Base-by-base conservation (phyloP, 1,284 basidiomycete species). In the Fomitopsis betulina region DNA sequence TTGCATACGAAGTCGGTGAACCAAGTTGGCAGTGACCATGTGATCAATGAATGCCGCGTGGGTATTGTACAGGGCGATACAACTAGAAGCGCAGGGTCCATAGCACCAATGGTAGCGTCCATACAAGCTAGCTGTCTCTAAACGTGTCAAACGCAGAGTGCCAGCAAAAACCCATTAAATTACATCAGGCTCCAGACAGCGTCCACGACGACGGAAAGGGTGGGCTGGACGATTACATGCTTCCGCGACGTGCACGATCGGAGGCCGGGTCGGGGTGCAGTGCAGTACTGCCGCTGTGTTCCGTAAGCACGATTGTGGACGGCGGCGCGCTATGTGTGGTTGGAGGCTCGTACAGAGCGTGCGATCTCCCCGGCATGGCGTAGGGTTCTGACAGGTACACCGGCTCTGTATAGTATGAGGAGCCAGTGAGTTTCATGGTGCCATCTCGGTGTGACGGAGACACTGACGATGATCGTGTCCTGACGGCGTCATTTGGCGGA, bases 161-260 rank as follows among this genome's bases (percentile, higher is more conserved):
- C 13, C 35, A 37, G 35, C 35, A 37, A 6, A 9, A 37, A 37
- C 35, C 8, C 13, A 12, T 37, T 37, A 3, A 37, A 15, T 37
- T 37, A 37, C 68, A 72, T 65, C 69, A 70, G 69, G 68, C 68
- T 69, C 39, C n/a, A 42, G 39, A n/a, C 19, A 42, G 39, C 39
- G 39, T 42, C 39, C 39, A 37, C 35, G 9, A 37, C 13, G 13
- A 42, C 7, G 7, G 17, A 42, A 27, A 17, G 15, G 23, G 5
- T 15, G 13, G 21, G 25, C 1, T 47, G 12, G 39, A 42, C 3
- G 35, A 13, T 8, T 47, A 47, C 25, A 47, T 25, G 15, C 45
- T 42, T 6, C 39, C 30, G 25, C 25, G 25, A 17, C 45, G 45
- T 12, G 25, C 12, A 13, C n/a, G n/a, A n/a, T 47, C 25, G 12